Evolutionary conservation across 345 rosid genomes (phyloP), one percentile per base, ranked within the genome.

Genomic region (Eucalyptus marginata): DNA sequence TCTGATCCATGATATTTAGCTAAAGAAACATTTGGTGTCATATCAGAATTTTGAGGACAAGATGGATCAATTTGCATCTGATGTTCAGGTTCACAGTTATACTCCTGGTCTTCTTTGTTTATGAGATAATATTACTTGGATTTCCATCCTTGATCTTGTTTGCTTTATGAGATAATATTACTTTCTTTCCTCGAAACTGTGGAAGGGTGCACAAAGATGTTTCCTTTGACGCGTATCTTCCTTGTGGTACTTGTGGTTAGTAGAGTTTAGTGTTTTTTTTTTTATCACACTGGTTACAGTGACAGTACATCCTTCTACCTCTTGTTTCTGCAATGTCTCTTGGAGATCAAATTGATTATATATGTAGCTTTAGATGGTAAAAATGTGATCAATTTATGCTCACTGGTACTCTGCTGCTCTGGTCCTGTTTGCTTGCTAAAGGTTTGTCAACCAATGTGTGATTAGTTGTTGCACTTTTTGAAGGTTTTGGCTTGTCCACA

Each of bases 151-250:
- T 64, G 8, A 64, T n/a, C 20, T n/a, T 14, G 36, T n/a, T 64
- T 64, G 33, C 18, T 64, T n/a, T 4, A 64, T 14, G 36, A 13
- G 76, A 64, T 29, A 62, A n/a, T 13, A 20, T 83, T 43, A 54
- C 95, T 97, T 87, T 95, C 97, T 92, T 94, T 97, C 91, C 91
- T 93, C 87, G 96, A 97, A 95, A 97, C 99, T 92, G 95, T 94
- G 49, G 92, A 91, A 90, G 99, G 99, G 87, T 96, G 99, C 93
- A 94, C 94, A 89, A 97, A 91, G 91, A 93, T 91, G 90, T 95
- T 64, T 88, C 94, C 88, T 93, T 97, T 93, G 93, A 93, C 89
- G 93, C 96, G 76, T 94, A 88, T 92, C 94, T 96, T 86, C 95
- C 95, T 27, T 97, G 99, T 88, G 96, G 95, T 94, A 92, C 93